Evolutionary conservation across 352 stramenopile genomes (phyloP).

Genomic region (Globisporangium mamillatum): DNA sequence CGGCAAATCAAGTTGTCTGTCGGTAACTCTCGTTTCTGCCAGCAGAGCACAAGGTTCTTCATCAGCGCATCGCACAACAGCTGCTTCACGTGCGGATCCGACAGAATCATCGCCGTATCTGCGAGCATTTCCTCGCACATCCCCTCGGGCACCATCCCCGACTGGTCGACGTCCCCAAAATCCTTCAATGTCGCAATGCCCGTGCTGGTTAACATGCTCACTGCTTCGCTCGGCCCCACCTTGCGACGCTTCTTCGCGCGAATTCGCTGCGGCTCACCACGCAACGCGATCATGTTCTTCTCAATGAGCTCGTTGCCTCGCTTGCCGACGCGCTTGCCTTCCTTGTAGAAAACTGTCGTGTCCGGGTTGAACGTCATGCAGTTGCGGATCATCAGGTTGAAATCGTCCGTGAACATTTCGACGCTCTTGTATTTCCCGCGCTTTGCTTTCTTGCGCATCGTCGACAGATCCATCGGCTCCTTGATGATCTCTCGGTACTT

Average conservation of each 20-base stretch:
- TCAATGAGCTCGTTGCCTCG: constrained; percentile 79
- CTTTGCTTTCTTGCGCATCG: constrained; percentile 76
- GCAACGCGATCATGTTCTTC: constrained; percentile 54
- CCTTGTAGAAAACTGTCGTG: constrained; percentile 86
- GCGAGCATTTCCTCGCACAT: constrained; percentile 75
- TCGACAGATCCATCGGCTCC: constrained; percentile 85
- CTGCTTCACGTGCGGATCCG: constrained; percentile 75
- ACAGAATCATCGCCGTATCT: constrained; percentile 75
- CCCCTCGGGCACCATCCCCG: constrained; percentile 79
- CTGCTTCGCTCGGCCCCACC: constrained; percentile 49
- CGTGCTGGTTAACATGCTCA: constrained; percentile 73
- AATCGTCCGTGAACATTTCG: constrained; percentile 74
- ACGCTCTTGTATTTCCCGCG: constrained; percentile 81
- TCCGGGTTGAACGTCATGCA: constrained; percentile 86
- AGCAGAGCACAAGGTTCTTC: constrained; percentile 58
- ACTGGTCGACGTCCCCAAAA: constrained; percentile 71
- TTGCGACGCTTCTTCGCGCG: constrained; percentile 78
- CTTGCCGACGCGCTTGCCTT: constrained; percentile 84
- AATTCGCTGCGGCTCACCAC: constrained; percentile 70
- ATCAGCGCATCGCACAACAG: constrained; percentile 74
- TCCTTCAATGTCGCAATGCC: constrained; percentile 63
- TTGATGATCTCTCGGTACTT: constrained; percentile 84
- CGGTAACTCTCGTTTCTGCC: constrained; percentile 65
- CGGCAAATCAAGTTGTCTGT: constrained; percentile 79
- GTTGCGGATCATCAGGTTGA: constrained; percentile 87